phyloP scores from a whole-genome alignment of 108 stramenopile genomes.

The Skeletonema costatum region DNA sequence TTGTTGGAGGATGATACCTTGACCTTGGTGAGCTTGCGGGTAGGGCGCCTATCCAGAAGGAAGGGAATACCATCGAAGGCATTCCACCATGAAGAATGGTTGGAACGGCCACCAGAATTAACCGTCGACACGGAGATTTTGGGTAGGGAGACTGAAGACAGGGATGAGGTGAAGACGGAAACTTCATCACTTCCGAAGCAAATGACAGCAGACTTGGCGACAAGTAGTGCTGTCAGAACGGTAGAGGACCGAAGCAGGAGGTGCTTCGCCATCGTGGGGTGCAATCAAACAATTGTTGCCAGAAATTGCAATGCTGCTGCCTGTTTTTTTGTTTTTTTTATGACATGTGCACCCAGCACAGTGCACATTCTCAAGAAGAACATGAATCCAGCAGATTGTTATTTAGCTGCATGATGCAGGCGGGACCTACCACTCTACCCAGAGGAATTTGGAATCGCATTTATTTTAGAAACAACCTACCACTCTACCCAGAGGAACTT shows the following conservation, averaged over 20 bases:
- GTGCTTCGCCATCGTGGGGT: constrained; percentile 1
- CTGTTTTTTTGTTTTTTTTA: too few species aligned
- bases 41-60: constrained; percentile 8
- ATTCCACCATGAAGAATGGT: constrained; percentile 16
- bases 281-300: too few species aligned
- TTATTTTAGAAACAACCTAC: too few species aligned
- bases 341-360: too few species aligned
- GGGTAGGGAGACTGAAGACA: not conserved
- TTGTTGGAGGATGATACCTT: not conserved
- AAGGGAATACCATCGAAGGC: constrained; percentile 33
- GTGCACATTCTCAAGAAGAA: too few species aligned
- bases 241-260: not conserved
- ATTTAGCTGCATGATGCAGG: too few species aligned
- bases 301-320: too few species aligned
- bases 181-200: not conserved
- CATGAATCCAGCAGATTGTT: too few species aligned
- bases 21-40: constrained; percentile 10
- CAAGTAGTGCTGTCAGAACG: not conserved
- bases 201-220: not conserved
- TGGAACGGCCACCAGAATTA: not conserved
- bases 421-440: too few species aligned
- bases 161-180: not conserved
- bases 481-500: too few species aligned
- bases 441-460: not conserved
- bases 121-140: not conserved